A percentile compares a stretch with the other conserved stretches of the same genome.
Conservation (phyloP, 192 early-diverging fungal species). For the Backusella morwellensis region DNA sequence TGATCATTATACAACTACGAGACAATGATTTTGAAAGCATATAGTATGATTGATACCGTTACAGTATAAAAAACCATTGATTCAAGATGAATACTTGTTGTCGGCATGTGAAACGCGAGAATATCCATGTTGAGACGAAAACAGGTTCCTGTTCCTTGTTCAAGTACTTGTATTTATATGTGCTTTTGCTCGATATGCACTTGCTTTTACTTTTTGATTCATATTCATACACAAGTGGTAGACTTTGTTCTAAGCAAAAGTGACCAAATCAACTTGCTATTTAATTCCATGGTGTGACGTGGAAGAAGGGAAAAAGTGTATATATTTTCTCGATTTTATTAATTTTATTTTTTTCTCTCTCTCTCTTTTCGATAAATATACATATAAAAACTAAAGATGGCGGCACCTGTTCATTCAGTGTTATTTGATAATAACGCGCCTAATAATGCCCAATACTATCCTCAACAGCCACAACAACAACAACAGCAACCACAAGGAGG, state of each 20-base stretch:
- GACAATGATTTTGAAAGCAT: too few species aligned
- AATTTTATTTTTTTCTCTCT: background rate
- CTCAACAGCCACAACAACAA: slow-evolving; percentile 7
- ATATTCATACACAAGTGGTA: too few species aligned
- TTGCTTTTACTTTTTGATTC: too few species aligned
- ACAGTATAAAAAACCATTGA: too few species aligned
- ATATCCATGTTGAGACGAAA: too few species aligned
- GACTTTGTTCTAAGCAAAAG: background rate
- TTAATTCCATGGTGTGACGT: background rate
- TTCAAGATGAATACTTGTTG: too few species aligned
- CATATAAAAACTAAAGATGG: slow-evolving; percentile 1
- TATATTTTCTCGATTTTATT: background rate
- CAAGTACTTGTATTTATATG: too few species aligned
- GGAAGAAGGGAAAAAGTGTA: background rate
- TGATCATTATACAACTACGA: too few species aligned
- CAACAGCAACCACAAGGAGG: background rate
- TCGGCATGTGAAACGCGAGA: too few species aligned
- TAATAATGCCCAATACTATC: slow-evolving; percentile 30
- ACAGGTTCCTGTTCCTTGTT: too few species aligned
- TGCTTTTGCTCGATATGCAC: too few species aligned
- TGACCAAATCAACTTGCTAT: background rate
- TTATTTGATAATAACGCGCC: slow-evolving; percentile 32
- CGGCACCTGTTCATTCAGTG: slow-evolving; percentile 35
- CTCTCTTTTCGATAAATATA: background rate
- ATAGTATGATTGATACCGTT: too few species aligned